Conservation (phyloP, 495 filamentous ascomycete species). For the Penicillium diatomitis region DNA sequence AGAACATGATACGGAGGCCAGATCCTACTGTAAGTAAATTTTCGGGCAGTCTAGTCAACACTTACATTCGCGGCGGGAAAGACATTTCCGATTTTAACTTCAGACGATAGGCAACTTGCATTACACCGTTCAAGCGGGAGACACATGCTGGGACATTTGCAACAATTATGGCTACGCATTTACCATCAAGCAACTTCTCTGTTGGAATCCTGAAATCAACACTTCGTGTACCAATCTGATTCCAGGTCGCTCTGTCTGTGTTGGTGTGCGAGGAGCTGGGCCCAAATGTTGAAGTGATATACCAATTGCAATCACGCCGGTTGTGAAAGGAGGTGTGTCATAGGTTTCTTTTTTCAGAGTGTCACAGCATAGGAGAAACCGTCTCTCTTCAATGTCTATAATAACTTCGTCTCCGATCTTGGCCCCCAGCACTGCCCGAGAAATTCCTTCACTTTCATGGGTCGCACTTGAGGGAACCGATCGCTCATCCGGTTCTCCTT, state of each 20-base stretch:
- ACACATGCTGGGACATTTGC: constrained; percentile 23
- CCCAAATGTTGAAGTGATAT: constrained; percentile 4
- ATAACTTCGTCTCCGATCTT: too few species aligned
- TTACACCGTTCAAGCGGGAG: constrained; percentile 12
- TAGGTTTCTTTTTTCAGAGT: too few species aligned
- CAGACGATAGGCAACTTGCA: constrained; percentile 7
- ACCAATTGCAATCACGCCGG: background rate
- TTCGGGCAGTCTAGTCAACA: background rate
- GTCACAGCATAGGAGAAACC: too few species aligned
- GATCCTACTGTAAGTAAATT: constrained; percentile 9
- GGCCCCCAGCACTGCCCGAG: constrained; percentile 17
- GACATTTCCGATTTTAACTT: background rate
- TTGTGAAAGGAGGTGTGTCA: too few species aligned
- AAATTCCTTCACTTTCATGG: constrained; percentile 21
- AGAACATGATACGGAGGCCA: background rate
- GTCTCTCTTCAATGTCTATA: too few species aligned
- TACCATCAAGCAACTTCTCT: constrained; percentile 16
- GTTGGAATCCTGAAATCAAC: constrained; percentile 24
- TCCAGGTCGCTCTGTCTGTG: constrained; percentile 14
- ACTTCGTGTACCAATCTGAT: constrained; percentile 18
- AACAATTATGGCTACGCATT: constrained; percentile 6
- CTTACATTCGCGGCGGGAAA: background rate
- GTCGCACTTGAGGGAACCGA: constrained; percentile 19
- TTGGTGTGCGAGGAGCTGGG: constrained; percentile 8
- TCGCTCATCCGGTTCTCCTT: constrained; percentile 15